Evolutionary conservation across 2,329 filamentous ascomycete species (phyloP).

Genomic region (Pyricularia grisea): DNA sequence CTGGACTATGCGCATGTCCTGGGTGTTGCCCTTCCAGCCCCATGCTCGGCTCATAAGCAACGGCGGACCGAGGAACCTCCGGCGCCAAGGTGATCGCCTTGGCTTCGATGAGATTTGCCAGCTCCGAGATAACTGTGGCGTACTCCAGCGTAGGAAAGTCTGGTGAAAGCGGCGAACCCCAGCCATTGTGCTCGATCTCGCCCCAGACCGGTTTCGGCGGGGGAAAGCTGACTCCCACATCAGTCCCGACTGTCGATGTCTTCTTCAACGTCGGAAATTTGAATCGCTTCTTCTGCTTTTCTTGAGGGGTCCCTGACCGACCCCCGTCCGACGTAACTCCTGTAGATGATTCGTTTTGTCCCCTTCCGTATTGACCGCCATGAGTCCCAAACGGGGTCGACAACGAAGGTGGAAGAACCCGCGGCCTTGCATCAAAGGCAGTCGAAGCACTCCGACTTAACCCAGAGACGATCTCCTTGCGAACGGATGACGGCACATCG

Average conservation of each 20-base stretch:
- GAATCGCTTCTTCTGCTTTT: conserved; percentile 1
- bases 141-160: conserved; percentile 80
- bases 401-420: conserved; percentile 30
- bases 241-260: conserved; percentile 11
- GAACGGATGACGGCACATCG: conserved; percentile 67
- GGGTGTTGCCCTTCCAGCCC: not conserved
- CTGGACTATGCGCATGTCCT: conserved; percentile 14
- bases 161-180: conserved; percentile 69
- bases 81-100: conserved; percentile 83
- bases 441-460: conserved; percentile 71
- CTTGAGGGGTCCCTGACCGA: not conserved
- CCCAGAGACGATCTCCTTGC: conserved; percentile 63
- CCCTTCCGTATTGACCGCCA: not conserved
- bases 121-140: conserved; percentile 66
- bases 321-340: not conserved
- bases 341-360: not conserved
- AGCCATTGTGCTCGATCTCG: conserved; percentile 75
- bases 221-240: conserved; percentile 37
- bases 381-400: not conserved
- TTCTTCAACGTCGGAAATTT: conserved; percentile 8
- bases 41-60: not conserved
- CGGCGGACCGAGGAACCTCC: conserved; percentile 29
- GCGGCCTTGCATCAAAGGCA: conserved; percentile 66
- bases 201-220: conserved; percentile 60
- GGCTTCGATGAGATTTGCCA: conserved; percentile 85